Base-by-base conservation (phyloP, 2,329 filamentous ascomycete genomes). In the Sporothrix variecibatus region DNA sequence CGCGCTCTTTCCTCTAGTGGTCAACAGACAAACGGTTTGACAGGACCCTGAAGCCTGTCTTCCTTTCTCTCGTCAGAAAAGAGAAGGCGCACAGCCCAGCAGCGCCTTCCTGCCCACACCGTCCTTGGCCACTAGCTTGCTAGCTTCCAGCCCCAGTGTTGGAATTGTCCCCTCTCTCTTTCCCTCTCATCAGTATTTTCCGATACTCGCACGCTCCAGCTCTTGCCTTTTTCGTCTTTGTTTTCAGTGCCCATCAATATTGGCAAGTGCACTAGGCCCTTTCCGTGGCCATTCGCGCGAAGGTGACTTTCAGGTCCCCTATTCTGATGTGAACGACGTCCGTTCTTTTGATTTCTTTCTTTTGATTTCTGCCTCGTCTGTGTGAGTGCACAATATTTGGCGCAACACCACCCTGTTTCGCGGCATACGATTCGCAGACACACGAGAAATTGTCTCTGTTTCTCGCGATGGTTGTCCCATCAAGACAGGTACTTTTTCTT, bases 181-280 rank as follows among this genome's bases (percentile, higher is more conserved):
- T 40, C 6, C 12, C 23, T 9, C 62, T n/a, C 6, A 20, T 51
- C 17, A 17, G 34, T 34, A 43, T 49, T 31, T 2, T 7, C 23
- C 53, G 26, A 23, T 58, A 3, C 53, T 20, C 43, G 43, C 15
- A 49, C 2, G n/a, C 15, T 34, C 58, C 34, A 8, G 17, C 64
- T 12, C 40, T 26, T 67, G 49, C 65, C 65, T 51, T 51, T 31
- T 51, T 69, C 2, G 46, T 70, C 67, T 70, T 69, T 69, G 43
- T 53, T 68, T 49, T 23, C 62, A 43, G 38, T 46, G 38, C 46
- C 62, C 15, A 17, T 46, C 62, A 28, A 67, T 67, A 43, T 67
- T 67, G n/a, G 8, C 62, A 17, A 49, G 43, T 23, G 65, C 65
- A 51, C 65, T 68, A 51, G 65, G 43, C 65, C 46, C 65, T 68